Evolutionary conservation across 257 asterid species (phyloP), one percentile per base, ranked within the genome.

Genomic region (Ligustrum vulgare): DNA sequence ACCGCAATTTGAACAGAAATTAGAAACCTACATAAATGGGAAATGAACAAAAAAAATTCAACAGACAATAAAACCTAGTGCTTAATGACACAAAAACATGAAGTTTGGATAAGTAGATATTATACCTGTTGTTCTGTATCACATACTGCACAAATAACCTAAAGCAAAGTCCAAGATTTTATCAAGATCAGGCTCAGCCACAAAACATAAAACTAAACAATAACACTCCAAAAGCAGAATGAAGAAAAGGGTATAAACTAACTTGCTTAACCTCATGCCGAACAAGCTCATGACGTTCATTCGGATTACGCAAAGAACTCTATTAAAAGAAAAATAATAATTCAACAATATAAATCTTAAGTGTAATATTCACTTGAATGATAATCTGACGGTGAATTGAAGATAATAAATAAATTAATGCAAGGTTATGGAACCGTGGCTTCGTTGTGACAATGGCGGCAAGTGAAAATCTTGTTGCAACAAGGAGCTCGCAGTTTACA

Each of bases 371-470:
- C 69, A 71, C 67, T 34, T 39, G 63, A 77, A 43, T 25, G 56
- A 20, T n/a, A 69, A 49, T 32, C 6, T 18, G 10, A n/a, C 6
- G 23, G 23, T n/a, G 63, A 54, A 54, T 0, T n/a, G n/a, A 56
- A n/a, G 8, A 3, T 6, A 65, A 35, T n/a, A 28, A 64, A 34
- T 23, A 69, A 4, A 41, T 41, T 41, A 34, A 22, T 10, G 69
- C 41, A 36, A 12, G 6, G 18, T 32, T 35, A 72, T 41, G 81
- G 69, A 32, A 93, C 98, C 78, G 82, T 78, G 71, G 97, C 91
- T 66, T 91, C 97, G 82, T 93, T 91, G 84, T 93, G 98, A 83
- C 98, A 93, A 84, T 91, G 98, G 56, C 98, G 97, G 88, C 97
- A 93, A 65, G 91, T 77, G 81, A 88, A 93, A 83, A 93, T 77